These are phyloP conservation scores for Aspergillus tamarii DNA, from an alignment of 2,329 filamentous ascomycete species.

Conservation along the genomic window DNA sequence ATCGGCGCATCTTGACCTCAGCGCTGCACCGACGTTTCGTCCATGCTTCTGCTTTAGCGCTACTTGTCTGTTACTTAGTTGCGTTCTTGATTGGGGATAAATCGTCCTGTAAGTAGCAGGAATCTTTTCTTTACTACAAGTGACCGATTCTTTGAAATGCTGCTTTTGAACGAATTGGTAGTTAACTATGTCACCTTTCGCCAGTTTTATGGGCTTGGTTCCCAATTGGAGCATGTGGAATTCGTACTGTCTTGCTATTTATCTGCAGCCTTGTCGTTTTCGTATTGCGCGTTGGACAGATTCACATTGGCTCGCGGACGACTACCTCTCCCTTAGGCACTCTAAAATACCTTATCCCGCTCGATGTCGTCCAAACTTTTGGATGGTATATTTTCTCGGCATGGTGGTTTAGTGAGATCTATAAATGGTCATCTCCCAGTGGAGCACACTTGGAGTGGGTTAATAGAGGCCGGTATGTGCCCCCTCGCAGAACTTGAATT, in stretches of 20 bases:
- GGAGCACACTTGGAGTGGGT: conserved; percentile 71
- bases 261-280: conserved; percentile 76
- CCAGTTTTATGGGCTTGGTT: conserved; percentile 85
- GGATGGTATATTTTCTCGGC: conserved; percentile 78
- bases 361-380: conserved; percentile 69
- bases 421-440: conserved; percentile 70
- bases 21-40: conserved; percentile 85
- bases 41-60: conserved; percentile 70
- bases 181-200: conserved; percentile 12
- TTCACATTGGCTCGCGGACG: conserved; percentile 74
- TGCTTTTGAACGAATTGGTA: background rate
- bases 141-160: background rate
- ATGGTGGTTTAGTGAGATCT: conserved; percentile 78
- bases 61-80: conserved; percentile 73
- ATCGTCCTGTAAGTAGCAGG: conserved; percentile 64
- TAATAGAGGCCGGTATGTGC: conserved; percentile 65
- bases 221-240: conserved; percentile 73
- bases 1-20: conserved; percentile 90
- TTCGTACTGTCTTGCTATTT: conserved; percentile 77
- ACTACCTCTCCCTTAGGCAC: conserved; percentile 69
- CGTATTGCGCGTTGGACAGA: conserved; percentile 81
- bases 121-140: background rate
- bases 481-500: background rate
- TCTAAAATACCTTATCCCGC: conserved; percentile 60
- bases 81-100: conserved; percentile 71